These are phyloP conservation scores for Cardamine resedifolia DNA, from an alignment of 345 rosid genomes.

Conservation along the genomic window DNA sequence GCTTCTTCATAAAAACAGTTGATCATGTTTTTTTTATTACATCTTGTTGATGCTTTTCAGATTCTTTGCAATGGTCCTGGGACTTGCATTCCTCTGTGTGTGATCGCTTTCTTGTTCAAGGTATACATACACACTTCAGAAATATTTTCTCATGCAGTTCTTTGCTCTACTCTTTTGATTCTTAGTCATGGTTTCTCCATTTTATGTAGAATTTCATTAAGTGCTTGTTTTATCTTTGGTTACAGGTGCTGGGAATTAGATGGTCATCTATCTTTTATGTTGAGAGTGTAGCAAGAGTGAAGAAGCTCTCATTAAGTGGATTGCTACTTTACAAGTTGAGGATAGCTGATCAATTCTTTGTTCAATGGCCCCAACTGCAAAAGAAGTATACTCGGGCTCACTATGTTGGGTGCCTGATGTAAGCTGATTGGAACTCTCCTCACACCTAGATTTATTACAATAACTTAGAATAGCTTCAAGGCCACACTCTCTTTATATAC, in stretches of 20 bases:
- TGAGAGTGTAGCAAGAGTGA: slow-evolving; percentile 94
- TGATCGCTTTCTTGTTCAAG: slow-evolving; percentile 79
- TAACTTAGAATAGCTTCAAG: slow-evolving; percentile 24
- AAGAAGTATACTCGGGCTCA: slow-evolving; percentile 63
- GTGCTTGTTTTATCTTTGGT: slow-evolving; percentile 15
- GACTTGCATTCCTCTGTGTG: slow-evolving; percentile 85
- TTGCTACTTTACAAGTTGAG: slow-evolving; percentile 70
- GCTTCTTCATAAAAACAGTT: neutral
- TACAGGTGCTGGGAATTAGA: slow-evolving; percentile 72
- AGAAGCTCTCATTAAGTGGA: slow-evolving; percentile 82
- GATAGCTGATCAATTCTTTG: slow-evolving; percentile 81
- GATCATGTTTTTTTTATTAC: neutral
- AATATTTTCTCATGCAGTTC: neutral
- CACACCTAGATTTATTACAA: slow-evolving; percentile 1
- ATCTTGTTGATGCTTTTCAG: slow-evolving; percentile 36
- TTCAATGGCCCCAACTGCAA: slow-evolving; percentile 88
- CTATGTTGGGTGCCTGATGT: slow-evolving; percentile 87
- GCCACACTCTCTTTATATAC: slow-evolving; percentile 10
- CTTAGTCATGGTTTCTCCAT: slow-evolving; percentile 1
- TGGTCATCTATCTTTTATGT: slow-evolving; percentile 81
- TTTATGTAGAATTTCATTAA: neutral
- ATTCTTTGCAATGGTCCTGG: slow-evolving; percentile 97
- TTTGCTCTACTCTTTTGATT: neutral
- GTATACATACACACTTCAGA: slow-evolving; percentile 32
- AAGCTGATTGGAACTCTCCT: slow-evolving; percentile 36